These are phyloP conservation scores for Dactylella cylindrospora DNA, from an alignment of 2,329 filamentous ascomycete genomes.

Conservation along the genomic window DNA sequence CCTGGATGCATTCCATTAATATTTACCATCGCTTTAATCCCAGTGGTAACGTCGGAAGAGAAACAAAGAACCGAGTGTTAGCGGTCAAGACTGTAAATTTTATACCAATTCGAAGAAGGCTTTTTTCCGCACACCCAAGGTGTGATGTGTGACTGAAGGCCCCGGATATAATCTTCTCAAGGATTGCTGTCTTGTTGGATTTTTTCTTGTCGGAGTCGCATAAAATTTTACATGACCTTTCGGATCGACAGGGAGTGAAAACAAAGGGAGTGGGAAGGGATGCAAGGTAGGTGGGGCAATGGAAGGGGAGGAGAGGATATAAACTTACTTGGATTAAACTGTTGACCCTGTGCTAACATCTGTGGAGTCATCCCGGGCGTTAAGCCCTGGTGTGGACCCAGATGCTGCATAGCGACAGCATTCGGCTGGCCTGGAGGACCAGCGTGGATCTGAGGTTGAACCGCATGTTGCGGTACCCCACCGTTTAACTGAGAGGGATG, in stretches of 20 bases:
- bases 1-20: constrained; percentile 42
- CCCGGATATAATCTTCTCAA: too few relatives aligned
- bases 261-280: neutral
- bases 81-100: constrained; percentile 38
- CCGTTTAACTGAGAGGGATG: constrained; percentile 48
- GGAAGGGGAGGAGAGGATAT: neutral
- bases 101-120: constrained; percentile 39
- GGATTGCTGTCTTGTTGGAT: constrained; percentile 14
- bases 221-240: constrained; percentile 34
- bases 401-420: constrained; percentile 47
- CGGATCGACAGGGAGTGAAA: constrained; percentile 21
- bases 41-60: neutral
- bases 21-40: constrained; percentile 39
- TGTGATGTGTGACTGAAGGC: too few relatives aligned
- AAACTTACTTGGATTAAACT: constrained; percentile 34
- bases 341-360: constrained; percentile 25
- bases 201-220: constrained; percentile 12
- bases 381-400: constrained; percentile 46
- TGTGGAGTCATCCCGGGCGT: constrained; percentile 36
- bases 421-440: constrained; percentile 48
- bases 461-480: constrained; percentile 47
- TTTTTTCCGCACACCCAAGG: too few relatives aligned
- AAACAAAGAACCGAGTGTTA: constrained; percentile 28
- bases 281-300: neutral
- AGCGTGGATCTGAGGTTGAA: constrained; percentile 48